phyloP scores from a whole-genome alignment of 2,329 filamentous ascomycete genomes.

The Microcyclospora pomicola region DNA sequence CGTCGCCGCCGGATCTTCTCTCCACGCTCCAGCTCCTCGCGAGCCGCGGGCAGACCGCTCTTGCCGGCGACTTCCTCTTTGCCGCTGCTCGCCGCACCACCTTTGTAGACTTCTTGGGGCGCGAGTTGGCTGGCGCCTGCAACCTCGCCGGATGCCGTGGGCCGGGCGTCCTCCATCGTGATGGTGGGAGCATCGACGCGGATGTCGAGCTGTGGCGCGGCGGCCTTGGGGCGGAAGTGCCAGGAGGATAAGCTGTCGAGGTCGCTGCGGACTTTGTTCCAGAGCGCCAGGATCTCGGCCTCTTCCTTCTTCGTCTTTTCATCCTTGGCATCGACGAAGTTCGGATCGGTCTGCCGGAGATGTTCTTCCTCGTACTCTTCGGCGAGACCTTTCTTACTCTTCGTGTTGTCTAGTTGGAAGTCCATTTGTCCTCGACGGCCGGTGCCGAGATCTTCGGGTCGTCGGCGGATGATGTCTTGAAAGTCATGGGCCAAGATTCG shows the following conservation, averaged over 20 bases:
- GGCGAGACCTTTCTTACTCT: slow-evolving; percentile 73
- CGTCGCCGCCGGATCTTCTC: slow-evolving; percentile 55
- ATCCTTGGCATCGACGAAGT: slow-evolving; percentile 66
- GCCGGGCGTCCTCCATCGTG: slow-evolving; percentile 88
- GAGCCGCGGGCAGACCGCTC: slow-evolving; percentile 62
- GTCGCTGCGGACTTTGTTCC: slow-evolving; percentile 65
- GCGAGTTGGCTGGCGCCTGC: slow-evolving; percentile 61
- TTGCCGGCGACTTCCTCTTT: slow-evolving; percentile 57
- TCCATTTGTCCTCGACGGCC: slow-evolving; percentile 50
- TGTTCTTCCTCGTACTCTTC: slow-evolving; percentile 94
- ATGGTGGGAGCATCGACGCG: slow-evolving; percentile 85
- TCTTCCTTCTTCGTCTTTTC: slow-evolving; percentile 65
- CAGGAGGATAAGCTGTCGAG: slow-evolving; percentile 84
- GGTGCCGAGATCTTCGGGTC: slow-evolving; percentile 57
- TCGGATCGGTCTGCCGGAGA: slow-evolving; percentile 61
- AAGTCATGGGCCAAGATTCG: slow-evolving; percentile 84
- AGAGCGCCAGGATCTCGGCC: slow-evolving; percentile 66
- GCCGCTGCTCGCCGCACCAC: slow-evolving; percentile 44
- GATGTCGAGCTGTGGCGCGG: slow-evolving; percentile 68
- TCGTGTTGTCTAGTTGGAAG: slow-evolving; percentile 72
- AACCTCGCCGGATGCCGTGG: slow-evolving; percentile 64
- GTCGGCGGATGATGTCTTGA: slow-evolving; percentile 73
- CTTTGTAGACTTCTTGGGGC: slow-evolving; percentile 84
- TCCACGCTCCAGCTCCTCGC: slow-evolving; percentile 77
- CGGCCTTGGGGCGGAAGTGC: slow-evolving; percentile 86